A percentile compares a stretch with the other conserved stretches of the same genome.
phyloP scores from a whole-genome alignment of 306 rosid species.

The Urtica urens region DNA sequence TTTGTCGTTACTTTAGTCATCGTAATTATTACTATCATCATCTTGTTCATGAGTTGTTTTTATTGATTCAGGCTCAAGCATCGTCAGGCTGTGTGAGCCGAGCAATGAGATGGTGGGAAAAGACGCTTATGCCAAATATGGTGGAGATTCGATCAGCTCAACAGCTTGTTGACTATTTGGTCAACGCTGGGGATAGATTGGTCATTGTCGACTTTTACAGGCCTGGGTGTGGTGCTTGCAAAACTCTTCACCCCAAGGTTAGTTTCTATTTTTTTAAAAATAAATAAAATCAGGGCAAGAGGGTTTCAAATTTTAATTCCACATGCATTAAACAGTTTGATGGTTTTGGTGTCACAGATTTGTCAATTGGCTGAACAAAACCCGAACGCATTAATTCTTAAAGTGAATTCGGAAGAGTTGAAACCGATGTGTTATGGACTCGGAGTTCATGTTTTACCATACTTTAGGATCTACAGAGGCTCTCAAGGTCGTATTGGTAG shows the following conservation, averaged over 20 bases:
- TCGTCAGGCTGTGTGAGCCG: too few relatives aligned
- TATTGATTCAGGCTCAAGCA: too few relatives aligned
- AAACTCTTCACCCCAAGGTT: conserved; percentile 81
- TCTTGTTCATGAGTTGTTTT: too few relatives aligned
- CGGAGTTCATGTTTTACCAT: conserved; percentile 69
- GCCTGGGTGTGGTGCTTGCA: conserved; percentile 95
- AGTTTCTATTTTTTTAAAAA: too few relatives aligned
- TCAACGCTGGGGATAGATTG: conserved; percentile 62
- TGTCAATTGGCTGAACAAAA: conserved; percentile 72
- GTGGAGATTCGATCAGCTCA: conserved; percentile 61
- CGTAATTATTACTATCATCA: too few relatives aligned
- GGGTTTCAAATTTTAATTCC: background rate
- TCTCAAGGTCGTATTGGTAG: conserved; percentile 63
- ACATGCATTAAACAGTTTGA: too few relatives aligned
- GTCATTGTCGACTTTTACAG: conserved; percentile 70
- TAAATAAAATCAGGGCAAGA: too few relatives aligned
- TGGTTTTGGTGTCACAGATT: conserved; percentile 38
- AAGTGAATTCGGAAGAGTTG: conserved; percentile 61
- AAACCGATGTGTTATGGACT: conserved; percentile 57
- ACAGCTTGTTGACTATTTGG: conserved; percentile 46
- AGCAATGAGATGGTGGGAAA: conserved; percentile 78
- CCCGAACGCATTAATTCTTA: conserved; percentile 46
- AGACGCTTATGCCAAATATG: conserved; percentile 66
- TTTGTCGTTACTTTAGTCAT: too few relatives aligned
- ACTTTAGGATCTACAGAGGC: conserved; percentile 77